phyloP scores from a whole-genome alignment of 1,139 yeast genomes.

The Protomyces arabidopsidicola region DNA sequence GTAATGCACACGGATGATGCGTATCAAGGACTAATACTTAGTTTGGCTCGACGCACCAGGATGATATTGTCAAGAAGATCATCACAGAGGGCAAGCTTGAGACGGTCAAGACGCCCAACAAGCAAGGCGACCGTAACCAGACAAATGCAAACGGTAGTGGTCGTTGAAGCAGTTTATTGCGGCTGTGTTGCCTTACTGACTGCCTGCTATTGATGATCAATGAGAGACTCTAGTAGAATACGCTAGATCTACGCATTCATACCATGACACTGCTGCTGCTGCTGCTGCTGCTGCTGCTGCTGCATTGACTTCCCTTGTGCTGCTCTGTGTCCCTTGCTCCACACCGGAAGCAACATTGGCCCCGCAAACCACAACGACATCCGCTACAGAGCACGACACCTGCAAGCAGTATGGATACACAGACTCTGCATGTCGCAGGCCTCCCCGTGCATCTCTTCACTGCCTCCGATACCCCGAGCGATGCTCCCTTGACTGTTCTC shows the following conservation, averaged over 20 bases:
- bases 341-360: too few relatives aligned
- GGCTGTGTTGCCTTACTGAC: too few relatives aligned
- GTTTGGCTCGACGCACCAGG: constrained; percentile 51
- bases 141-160: constrained; percentile 16
- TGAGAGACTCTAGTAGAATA: too few relatives aligned
- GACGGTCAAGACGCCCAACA: constrained; percentile 20
- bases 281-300: too few relatives aligned
- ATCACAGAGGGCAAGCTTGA: constrained; percentile 51
- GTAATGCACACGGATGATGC: constrained; percentile 52
- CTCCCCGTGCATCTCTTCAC: constrained; percentile 36
- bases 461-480: constrained; percentile 29
- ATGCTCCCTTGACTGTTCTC: constrained; percentile 13
- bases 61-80: constrained; percentile 50
- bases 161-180: not conserved
- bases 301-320: too few relatives aligned
- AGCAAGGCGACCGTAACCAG: constrained; percentile 23
- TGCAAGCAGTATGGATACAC: too few relatives aligned
- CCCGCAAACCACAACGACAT: too few relatives aligned
- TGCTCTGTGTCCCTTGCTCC: too few relatives aligned
- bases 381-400: too few relatives aligned
- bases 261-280: too few relatives aligned
- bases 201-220: too few relatives aligned
- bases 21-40: constrained; percentile 54
- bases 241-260: too few relatives aligned
- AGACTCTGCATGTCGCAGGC: constrained; percentile 34